Evolutionary conservation across 1,139 yeast species (phyloP), one percentile per base, ranked within the genome.

Genomic region (Debaryomyces fabryi): DNA sequence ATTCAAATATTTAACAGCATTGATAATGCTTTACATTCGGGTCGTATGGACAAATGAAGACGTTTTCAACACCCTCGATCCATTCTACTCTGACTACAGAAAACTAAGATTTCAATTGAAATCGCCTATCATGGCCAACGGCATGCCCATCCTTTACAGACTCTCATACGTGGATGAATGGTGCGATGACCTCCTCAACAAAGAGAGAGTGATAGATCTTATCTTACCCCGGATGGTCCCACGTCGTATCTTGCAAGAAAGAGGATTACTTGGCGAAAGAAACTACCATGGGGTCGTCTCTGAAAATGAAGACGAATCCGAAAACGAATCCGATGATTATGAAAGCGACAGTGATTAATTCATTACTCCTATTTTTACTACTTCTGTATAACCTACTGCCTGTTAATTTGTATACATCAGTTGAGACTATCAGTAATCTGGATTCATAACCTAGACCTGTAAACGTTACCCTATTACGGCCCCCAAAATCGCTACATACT

Each of bases 1-100:
- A 52, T 86, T 86, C 72, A 86, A 87, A 65, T 87, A 87, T 58
- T 65, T 87, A 45, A 78, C 85, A 0, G 86, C 86, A 0, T 58
- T 86, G 51, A 78, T 82, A 2, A 78, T 87, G 30, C 58, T 84
- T 23, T 86, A 84, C 58, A 66, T 81, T 4, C 71, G 96, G 39
- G 58, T 87, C 44, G 76, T 78, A 1, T 72, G 65, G 53, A 59
- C 72, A 4, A 67, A 81, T 3, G 71, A 62, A 6, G 74, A 76
- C 5, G 74, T 84, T 0, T 85, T 81, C 62, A 49, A 51, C 10
- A 54, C 68, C 5, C 65, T 85, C 38, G 93, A 86, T 58, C 78
- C 78, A 6, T 71, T 76, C 50, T 67, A 76, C 29, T 63, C 68
- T 10, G 92, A 87, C 62, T 77, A 74, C 58, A 69, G 88, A 34